Evolutionary conservation across 1,139 yeast genomes (phyloP), one percentile per base, ranked within the genome.

Genomic region (Chernovozyma sophiae-reginae): DNA sequence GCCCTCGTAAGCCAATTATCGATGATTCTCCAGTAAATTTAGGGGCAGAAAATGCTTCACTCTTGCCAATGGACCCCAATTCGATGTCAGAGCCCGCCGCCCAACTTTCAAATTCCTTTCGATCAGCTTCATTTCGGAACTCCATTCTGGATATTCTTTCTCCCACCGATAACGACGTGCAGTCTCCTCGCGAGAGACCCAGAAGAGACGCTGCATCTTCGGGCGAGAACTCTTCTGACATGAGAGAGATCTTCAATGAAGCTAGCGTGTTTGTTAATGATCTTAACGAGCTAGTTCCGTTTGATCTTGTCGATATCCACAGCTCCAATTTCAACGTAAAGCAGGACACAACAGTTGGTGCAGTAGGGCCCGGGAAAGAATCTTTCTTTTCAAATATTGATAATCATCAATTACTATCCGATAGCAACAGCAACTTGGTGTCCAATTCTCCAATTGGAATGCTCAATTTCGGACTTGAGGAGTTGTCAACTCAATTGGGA

Each of bases 201-300:
- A 36, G 40, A 19, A 26, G 22, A 14, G 10, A 7, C 23, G 10
- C 8, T 20, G 6, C 23, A 20, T 6, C 10, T 7, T 20, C 23
- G 10, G 23, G 6, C 10, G 23, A 20, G 23, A 20, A 20, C 10
- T 32, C 47, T 35, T 30, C 36, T 22, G 58, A 55, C 34, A 41
- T 58, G 45, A 46, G 53, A 36, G 41, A 45, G 41, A 39, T 77
- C 14, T 68, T 75, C 43, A 68, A 70, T 43, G 80, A 76, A 35
- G 81, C 81, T 3, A 61, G 70, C 23, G 49, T 65, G 27, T 55
- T 77, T 42, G 79, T 77, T 14, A 65, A 67, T 34, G 81, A 76
- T 42, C 60, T 76, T 45, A 67, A 68, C 42, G 74, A 66, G 22
- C 49, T 72, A 34, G 62, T 69, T 30, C 45, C 58, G 3, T 43